Base-by-base conservation (phyloP, 108 stramenopile genomes). In the Schizochytrium sp. region DNA sequence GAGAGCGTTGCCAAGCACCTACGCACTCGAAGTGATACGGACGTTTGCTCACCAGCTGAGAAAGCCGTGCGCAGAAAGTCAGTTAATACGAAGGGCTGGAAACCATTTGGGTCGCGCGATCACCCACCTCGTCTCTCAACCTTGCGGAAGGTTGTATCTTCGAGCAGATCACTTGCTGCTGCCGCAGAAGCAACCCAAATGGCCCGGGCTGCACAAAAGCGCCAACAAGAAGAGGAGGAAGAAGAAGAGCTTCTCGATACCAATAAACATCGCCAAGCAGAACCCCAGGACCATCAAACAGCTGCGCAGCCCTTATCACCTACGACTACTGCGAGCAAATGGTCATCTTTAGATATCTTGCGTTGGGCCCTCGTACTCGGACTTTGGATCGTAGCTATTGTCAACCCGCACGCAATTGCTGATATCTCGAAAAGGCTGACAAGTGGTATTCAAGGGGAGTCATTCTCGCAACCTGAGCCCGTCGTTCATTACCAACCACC, bases 1-100 rank as follows among this genome's bases (percentile, higher is more conserved):
- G 64, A 69, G 2, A 69, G 64, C 64, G 64, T 69, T 44, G 40
- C 64, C 7, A 69, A 69, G 64, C 64, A 69, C 64, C 64, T 69
- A 7, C 64, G 64, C 64, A 69, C 64, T 38, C 64, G 64, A 38
- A 69, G 64, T 3, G 64, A 69, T 44, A 69, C 64, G 10, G 64
- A 69, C 64, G 3, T 69, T 69, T 69, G 64, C 2, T 38, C 42
- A 44, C 44, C 64, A 8, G 64, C 64, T 44, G 64, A 69, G 28
- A 69, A 69, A 15, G 2, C 64, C 12, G 64, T 44, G 40, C 64
- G 64, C 64, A 69, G 15, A 15, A 69, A 15, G 64, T 8, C 64
- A 8, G 3, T 69, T 7, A 69, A 38, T 15, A 69, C 64, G 8
- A 69, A 69, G 15, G 64, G 64, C 8, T 69, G 64, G 64, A 69